These are phyloP conservation scores for Castanopsis chinensis DNA, from an alignment of 306 rosid species.

Conservation along the genomic window DNA sequence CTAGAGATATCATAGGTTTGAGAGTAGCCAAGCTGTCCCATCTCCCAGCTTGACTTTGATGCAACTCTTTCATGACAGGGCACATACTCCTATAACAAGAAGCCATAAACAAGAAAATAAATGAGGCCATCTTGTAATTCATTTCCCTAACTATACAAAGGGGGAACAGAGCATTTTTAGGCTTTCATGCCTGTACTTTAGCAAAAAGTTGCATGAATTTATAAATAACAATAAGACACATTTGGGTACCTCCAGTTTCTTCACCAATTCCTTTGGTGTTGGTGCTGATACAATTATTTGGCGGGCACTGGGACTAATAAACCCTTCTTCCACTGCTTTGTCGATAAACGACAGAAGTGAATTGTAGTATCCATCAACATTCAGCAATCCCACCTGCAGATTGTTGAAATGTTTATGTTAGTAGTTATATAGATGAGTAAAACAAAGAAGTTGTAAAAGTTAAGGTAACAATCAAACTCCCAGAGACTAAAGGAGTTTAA, in stretches of 20 bases:
- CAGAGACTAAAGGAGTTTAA: not conserved
- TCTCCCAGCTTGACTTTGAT: conserved; percentile 86
- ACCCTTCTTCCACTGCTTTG: conserved; percentile 97
- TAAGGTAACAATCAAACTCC: not conserved
- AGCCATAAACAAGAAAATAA: conserved; percentile 4
- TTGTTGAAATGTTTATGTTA: not conserved
- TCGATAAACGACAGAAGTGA: conserved; percentile 83
- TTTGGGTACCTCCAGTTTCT: conserved; percentile 80
- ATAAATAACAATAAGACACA: not conserved
- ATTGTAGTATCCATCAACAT: conserved; percentile 96
- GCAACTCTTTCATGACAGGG: conserved; percentile 95
- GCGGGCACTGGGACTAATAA: conserved; percentile 87
- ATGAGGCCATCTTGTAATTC: not conserved
- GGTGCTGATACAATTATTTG: conserved; percentile 91
- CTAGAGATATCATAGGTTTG: conserved; percentile 69
- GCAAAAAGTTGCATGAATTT: not conserved
- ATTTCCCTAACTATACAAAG: not conserved
- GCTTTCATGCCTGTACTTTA: not conserved
- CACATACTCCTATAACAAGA: conserved; percentile 64
- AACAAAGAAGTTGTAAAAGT: not conserved
- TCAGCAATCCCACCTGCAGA: conserved; percentile 84
- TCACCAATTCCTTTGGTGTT: conserved; percentile 82
- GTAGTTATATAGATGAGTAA: not conserved
- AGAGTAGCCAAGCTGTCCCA: conserved; percentile 66
- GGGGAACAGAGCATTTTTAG: not conserved